phyloP scores from a whole-genome alignment of 1,284 basidiomycete species.

The Marasmius sp. region DNA sequence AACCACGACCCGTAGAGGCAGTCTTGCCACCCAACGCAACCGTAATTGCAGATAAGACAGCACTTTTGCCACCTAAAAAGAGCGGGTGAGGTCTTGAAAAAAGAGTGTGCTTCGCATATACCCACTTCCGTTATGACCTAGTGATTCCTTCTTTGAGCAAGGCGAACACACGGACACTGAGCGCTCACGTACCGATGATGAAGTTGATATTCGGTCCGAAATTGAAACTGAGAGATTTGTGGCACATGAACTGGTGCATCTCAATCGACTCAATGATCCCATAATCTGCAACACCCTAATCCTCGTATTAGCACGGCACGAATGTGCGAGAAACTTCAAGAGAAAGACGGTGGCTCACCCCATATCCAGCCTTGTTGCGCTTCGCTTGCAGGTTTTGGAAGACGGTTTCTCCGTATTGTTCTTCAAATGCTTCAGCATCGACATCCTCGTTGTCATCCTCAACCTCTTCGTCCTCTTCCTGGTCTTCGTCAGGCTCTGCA shows the following conservation, averaged over 20 bases:
- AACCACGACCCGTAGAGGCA: conserved; percentile 83
- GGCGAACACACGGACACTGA: not conserved
- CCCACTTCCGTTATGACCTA: conserved; percentile 81
- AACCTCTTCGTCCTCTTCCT: conserved; percentile 33
- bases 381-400: conserved; percentile 53
- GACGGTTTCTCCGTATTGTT: conserved; percentile 55
- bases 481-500: conserved; percentile 23
- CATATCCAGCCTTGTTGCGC: conserved; percentile 43
- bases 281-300: conserved; percentile 73
- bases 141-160: not conserved
- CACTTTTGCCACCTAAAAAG: conserved; percentile 87
- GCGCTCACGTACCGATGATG: conserved; percentile 75
- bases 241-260: conserved; percentile 97
- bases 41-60: conserved; percentile 91
- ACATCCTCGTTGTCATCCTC: conserved; percentile 29
- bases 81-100: too few relatives aligned
- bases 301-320: not conserved
- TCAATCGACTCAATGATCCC: conserved; percentile 88
- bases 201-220: conserved; percentile 96
- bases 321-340: not conserved
- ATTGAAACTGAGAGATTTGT: conserved; percentile 77
- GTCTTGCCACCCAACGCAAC: conserved; percentile 95
- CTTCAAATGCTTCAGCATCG: conserved; percentile 49
- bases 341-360: conserved; percentile 42
- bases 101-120: conserved; percentile 13